These are phyloP conservation scores for Hippophae gyantsensis DNA, from an alignment of 306 rosid genomes.

Conservation along the genomic window DNA sequence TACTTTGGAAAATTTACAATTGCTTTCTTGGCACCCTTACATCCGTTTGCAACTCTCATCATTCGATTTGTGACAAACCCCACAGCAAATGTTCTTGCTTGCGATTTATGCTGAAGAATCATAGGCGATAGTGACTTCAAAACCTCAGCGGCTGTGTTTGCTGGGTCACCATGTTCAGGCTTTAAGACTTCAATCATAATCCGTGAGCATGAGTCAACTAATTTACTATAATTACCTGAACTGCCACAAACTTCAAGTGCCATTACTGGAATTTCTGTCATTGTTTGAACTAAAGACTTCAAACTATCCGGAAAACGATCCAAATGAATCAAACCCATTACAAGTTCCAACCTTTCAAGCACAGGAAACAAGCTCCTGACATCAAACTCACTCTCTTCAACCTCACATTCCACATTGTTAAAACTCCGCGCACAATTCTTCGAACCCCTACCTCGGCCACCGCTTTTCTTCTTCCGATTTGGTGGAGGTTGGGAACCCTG, in stretches of 20 bases:
- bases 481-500: conserved; percentile 14
- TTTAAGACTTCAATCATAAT: conserved; percentile 43
- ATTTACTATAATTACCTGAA: conserved; percentile 25
- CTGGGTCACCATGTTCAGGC: conserved; percentile 59
- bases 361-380: conserved; percentile 34
- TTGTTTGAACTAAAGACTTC: conserved; percentile 59
- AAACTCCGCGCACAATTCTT: conserved; percentile 14
- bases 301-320: conserved; percentile 76
- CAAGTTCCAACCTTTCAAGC: conserved; percentile 49
- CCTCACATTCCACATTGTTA: conserved; percentile 3
- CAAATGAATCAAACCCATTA: conserved; percentile 56
- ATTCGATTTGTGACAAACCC: conserved; percentile 37
- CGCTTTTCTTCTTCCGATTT: conserved; percentile 32
- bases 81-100: conserved; percentile 49
- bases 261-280: conserved; percentile 41
- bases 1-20: conserved; percentile 62
- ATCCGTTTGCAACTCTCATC: conserved; percentile 14
- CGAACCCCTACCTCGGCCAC: conserved; percentile 17
- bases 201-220: conserved; percentile 37
- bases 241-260: conserved; percentile 34
- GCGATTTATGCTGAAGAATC: conserved; percentile 53
- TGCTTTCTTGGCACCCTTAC: conserved; percentile 53
- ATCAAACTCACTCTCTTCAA: conserved; percentile 24
- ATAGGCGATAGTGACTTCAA: conserved; percentile 45
- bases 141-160: conserved; percentile 56